Evolutionary conservation across 169 alveolate genomes (phyloP), one percentile per base, ranked within the genome.

Genomic region (Plasmodium fragile): DNA sequence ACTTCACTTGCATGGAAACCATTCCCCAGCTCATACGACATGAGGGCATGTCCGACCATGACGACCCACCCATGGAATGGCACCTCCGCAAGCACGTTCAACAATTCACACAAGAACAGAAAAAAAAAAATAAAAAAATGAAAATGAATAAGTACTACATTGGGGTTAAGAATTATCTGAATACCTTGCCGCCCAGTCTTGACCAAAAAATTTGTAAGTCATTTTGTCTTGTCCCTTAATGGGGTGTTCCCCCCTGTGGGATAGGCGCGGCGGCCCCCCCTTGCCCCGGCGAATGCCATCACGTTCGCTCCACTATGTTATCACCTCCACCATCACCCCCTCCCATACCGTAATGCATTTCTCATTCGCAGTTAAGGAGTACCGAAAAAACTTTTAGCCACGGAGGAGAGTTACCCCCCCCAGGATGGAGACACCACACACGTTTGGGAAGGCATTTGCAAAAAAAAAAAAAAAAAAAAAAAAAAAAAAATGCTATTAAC

Each of bases 101-200:
- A 5, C 77, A 22, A 22, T 77, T 91, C 53, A 18, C 75, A 6
- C 59, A 90, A 80, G 94, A 91, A 52, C 92, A 91, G 75, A 69
- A 43, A 30, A 81, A 49, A 72, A 30, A 25, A n/a, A 80, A 80
- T 81, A 91, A 91, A 91, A 91, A 91, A 81, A 91, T 25, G 7
- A 91, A 80, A 32, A 41, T 81, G 41, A 91, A 91, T 16, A 91
- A 81, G 82, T 70, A 71, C 45, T 71, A 91, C 83, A 22, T 79
- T 70, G 53, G 22, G 43, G 13, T 69, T 70, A 5, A 25, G 28
- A 91, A 18, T 80, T 91, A 53, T 25, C 30, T 8, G 84, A 81
- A 79, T 69, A 69, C 91, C 70, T 45, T 91, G 18, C 94, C 91
- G n/a, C 92, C 94, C 16, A 91, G 72, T 75, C 70, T 72, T 22